Base-by-base conservation (phyloP, 2,329 filamentous ascomycete genomes). In the Calycina marina region DNA sequence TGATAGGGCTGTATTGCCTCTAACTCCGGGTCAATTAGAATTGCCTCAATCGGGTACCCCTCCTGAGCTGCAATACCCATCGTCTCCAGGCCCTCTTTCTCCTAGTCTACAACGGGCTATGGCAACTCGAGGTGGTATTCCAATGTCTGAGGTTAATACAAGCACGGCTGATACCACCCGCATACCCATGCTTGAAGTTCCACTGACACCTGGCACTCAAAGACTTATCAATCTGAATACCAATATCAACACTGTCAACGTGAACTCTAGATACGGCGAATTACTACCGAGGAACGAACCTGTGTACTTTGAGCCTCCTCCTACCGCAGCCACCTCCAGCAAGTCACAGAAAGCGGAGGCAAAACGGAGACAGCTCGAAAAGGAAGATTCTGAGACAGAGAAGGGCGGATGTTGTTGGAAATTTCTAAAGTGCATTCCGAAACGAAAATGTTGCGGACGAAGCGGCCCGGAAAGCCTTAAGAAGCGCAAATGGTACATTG, bases 371-470 rank as follows among this genome's bases (percentile, higher is more conserved):
- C 67, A 62, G 13, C 64, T 67, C 36, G 75, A 82, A 49, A 77
- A 76, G 38, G 75, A 82, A 51, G 77, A 82, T 25, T 61, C 61
- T 2, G 45, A 67, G 12, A 72, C 68, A 1, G 63, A 60, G 30
- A 71, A 65, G 40, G 51, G 62, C 1, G 73, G 74, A 2, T 67
- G 70, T 3, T 61, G 71, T 25, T 81, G 76, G 73, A 67, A 69
- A 46, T 75, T 75, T 2, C 65, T 76, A 29, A 69, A 67, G 6
- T 78, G 69, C 38, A 60, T 82, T 20, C 65, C 72, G 1, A 59
- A 64, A 11, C 64, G 58, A n/a, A 74, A 75, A 2, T 80, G 74
- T 51, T 75, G 73, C 48, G 75, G 77, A 1, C 63, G 72, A 13
- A 57, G 58, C 2, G 73, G 73, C 1, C 65, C 68, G 1, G 76